Conservation (phyloP, 257 asterid species). For the Datura wrightii region DNA sequence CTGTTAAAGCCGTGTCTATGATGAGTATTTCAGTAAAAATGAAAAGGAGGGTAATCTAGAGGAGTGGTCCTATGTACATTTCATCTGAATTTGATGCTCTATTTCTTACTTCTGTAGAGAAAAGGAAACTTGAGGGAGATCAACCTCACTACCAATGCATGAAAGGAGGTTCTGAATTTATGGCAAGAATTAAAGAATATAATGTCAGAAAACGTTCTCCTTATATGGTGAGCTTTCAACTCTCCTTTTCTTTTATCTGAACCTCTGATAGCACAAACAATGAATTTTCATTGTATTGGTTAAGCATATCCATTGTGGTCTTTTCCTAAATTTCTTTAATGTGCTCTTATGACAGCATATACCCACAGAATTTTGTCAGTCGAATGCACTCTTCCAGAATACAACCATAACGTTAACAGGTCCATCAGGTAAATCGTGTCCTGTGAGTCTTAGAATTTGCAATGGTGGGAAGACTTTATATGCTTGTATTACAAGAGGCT, state of each 20-base stretch:
- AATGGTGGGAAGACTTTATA: not conserved
- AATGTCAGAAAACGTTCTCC: slow-evolving; percentile 6
- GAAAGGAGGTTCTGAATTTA: slow-evolving; percentile 24
- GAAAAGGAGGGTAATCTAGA: slow-evolving; percentile 9
- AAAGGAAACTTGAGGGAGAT: slow-evolving; percentile 21
- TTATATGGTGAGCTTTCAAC: slow-evolving; percentile 35
- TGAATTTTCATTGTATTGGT: not conserved
- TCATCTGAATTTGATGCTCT: not conserved
- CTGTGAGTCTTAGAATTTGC: slow-evolving; percentile 22
- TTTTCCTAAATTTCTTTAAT: not conserved
- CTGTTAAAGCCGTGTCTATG: not conserved
- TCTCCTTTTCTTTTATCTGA: not conserved
- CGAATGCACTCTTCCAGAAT: slow-evolving; percentile 25
- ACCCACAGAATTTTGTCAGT: slow-evolving; percentile 35
- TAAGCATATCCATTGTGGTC: not conserved
- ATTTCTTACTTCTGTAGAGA: slow-evolving; percentile 16
- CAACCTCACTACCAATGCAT: not conserved
- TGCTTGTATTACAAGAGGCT: slow-evolving; percentile 24
- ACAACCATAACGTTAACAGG: slow-evolving; percentile 28
- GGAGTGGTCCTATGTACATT: slow-evolving; percentile 19
- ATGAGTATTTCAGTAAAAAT: slow-evolving; percentile 2
- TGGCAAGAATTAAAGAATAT: slow-evolving; percentile 20
- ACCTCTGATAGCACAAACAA: not conserved
- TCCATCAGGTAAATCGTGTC: slow-evolving; percentile 26
- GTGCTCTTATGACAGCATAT: slow-evolving; percentile 32